These are phyloP conservation scores for Termitomyces sp. DNA, from an alignment of 768 basidiomycete genomes.

Conservation along the genomic window DNA sequence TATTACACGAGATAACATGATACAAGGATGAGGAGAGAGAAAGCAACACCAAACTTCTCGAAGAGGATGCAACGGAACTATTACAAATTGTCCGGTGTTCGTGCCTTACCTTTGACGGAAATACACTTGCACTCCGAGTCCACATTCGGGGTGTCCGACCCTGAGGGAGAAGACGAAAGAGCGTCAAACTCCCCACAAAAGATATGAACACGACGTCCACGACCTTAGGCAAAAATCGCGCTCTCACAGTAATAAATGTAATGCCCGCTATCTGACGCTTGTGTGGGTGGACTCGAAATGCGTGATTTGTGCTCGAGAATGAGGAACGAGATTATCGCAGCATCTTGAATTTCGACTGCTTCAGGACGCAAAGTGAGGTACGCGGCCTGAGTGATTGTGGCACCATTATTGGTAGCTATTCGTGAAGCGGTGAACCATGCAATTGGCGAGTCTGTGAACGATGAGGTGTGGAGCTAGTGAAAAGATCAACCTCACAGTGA, in stretches of 20 bases:
- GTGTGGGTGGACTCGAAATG: conserved; percentile 3
- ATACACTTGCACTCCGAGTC: not conserved
- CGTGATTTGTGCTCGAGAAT: conserved; percentile 20
- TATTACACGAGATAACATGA: not conserved
- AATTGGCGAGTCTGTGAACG: conserved; percentile 10
- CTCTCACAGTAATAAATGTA: conserved; percentile 14
- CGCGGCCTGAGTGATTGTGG: conserved; percentile 9
- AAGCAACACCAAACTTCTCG: not conserved
- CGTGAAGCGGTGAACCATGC: conserved; percentile 21
- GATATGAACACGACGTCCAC: conserved; percentile 3
- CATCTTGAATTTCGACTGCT: conserved; percentile 18
- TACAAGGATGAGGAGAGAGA: not conserved
- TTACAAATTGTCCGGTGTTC: not conserved
- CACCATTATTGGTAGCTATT: conserved; percentile 6
- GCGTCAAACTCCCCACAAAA: conserved; percentile 5
- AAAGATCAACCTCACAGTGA: not conserved
- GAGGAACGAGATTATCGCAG: conserved; percentile 17
- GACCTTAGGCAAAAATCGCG: not conserved
- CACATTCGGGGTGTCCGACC: not conserved
- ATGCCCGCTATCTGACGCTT: conserved; percentile 2
- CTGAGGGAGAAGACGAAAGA: not conserved
- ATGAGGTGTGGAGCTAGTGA: conserved; percentile 1
- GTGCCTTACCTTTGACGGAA: not conserved
- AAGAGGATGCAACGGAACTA: not conserved
- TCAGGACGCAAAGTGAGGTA: conserved; percentile 17